A percentile compares a stretch with the other conserved stretches of the same genome.
phyloP scores from a whole-genome alignment of 2,329 filamentous ascomycete genomes.

The Aspergillus tanneri region DNA sequence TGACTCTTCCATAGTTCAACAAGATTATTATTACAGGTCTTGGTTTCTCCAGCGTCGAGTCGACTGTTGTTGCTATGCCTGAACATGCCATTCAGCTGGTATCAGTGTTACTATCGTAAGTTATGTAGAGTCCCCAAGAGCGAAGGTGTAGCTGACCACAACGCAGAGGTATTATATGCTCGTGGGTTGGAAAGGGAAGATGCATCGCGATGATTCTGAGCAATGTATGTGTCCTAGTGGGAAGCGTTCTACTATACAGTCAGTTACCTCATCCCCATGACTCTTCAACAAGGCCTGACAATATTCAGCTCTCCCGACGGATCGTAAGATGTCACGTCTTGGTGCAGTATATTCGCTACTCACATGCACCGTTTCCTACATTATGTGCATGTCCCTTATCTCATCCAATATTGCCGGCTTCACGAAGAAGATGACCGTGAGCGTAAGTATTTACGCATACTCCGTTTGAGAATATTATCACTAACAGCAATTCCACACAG shows the following conservation, averaged over 20 bases:
- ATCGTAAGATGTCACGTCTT: background rate
- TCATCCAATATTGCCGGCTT: conserved; percentile 2
- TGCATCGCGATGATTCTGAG: background rate
- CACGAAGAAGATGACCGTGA: conserved; percentile 1
- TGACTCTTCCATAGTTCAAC: background rate
- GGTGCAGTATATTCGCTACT: background rate
- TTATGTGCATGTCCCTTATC: conserved; percentile 4
- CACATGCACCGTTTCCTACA: background rate
- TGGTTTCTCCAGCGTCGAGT: background rate
- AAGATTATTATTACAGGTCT: conserved; percentile 2
- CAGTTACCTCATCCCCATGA: background rate
- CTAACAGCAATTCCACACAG: background rate
- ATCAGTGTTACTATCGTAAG: background rate
- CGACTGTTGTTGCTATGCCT: background rate
- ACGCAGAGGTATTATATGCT: background rate
- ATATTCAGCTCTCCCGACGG: background rate
- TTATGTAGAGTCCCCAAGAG: too few relatives aligned
- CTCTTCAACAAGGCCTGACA: background rate
- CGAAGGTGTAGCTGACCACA: too few relatives aligned
- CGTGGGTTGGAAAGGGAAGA: background rate
- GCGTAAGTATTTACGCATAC: background rate
- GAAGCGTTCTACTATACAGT: conserved; percentile 1
- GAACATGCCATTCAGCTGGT: conserved; percentile 3
- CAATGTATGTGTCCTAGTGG: background rate
- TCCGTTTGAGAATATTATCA: background rate